Conservation (phyloP, 768 basidiomycete species). For the Mycena capillaripes region DNA sequence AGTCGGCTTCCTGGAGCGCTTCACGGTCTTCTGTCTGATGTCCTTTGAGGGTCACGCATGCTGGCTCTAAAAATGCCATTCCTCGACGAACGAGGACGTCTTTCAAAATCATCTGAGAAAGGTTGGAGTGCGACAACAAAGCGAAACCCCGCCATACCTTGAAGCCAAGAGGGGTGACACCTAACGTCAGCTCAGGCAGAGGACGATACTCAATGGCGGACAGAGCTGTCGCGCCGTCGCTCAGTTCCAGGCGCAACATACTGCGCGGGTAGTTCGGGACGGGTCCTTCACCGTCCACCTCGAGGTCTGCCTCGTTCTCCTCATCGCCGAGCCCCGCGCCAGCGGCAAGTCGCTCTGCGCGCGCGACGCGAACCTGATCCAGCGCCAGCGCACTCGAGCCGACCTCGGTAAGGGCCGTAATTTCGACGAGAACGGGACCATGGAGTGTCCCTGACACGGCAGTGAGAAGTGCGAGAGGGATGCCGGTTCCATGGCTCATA, state of each 20-base stretch:
- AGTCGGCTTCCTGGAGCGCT: constrained; percentile 65
- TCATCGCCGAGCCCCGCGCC: constrained; percentile 60
- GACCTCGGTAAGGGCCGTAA: constrained; percentile 85
- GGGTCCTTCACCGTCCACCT: constrained; percentile 77
- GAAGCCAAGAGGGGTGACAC: constrained; percentile 83
- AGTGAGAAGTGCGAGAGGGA: constrained; percentile 60
- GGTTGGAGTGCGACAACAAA: not conserved
- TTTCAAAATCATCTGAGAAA: constrained; percentile 74
- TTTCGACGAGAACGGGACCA: constrained; percentile 79
- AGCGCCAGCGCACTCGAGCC: constrained; percentile 87
- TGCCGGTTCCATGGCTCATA: constrained; percentile 77
- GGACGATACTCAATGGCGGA: constrained; percentile 85
- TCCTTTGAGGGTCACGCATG: constrained; percentile 71
- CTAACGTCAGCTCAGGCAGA: constrained; percentile 76
- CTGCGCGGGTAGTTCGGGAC: constrained; percentile 87
- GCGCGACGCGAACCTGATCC: constrained; percentile 75
- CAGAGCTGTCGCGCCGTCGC: constrained; percentile 80
- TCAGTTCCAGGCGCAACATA: constrained; percentile 82
- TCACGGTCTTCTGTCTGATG: constrained; percentile 78
- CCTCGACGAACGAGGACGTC: constrained; percentile 78
- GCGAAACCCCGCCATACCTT: constrained; percentile 67
- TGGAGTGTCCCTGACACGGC: constrained; percentile 52
- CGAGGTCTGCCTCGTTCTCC: constrained; percentile 68
- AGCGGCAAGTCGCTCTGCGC: constrained; percentile 73
- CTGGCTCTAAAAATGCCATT: constrained; percentile 83